phyloP scores from a whole-genome alignment of 2,329 filamentous ascomycete species.

The Sclerotiophoma versabilis region DNA sequence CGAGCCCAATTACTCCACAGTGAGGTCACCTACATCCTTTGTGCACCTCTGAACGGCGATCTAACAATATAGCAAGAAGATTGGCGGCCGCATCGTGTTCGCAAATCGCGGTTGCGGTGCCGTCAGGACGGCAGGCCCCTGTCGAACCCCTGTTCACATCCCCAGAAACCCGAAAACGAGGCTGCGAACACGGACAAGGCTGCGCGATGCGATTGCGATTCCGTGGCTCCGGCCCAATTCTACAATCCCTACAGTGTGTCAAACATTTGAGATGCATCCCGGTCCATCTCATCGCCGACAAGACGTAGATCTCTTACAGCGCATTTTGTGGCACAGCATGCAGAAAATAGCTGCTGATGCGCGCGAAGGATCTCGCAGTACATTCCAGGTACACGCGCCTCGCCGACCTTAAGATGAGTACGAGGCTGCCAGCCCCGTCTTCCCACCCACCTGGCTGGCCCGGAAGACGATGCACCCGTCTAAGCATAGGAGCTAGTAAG shows the following conservation, averaged over 20 bases:
- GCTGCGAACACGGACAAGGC: conserved; percentile 15
- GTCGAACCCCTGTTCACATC: conserved; percentile 10
- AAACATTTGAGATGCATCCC: conserved; percentile 10
- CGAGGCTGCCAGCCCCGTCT: conserved; percentile 8
- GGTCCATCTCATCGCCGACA: conserved; percentile 8
- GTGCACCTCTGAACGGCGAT: conserved; percentile 6
- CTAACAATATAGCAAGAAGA: conserved; percentile 1
- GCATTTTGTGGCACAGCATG: background rate
- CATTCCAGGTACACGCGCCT: conserved; percentile 9
- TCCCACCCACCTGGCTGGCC: conserved; percentile 4
- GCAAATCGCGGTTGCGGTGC: background rate
- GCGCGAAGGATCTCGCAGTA: conserved; percentile 7
- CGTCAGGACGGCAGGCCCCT: conserved; percentile 7
- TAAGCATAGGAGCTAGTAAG: conserved; percentile 1
- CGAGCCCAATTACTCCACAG: background rate
- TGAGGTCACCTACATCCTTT: conserved; percentile 12
- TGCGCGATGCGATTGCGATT: background rate
- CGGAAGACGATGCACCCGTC: conserved; percentile 7
- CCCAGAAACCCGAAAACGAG: conserved; percentile 17
- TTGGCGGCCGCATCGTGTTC: background rate
- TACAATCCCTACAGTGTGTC: background rate
- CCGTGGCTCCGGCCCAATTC: background rate
- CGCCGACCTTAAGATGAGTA: conserved; percentile 10
- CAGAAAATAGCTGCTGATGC: conserved; percentile 12
- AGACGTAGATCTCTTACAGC: background rate